phyloP scores from a whole-genome alignment of 2,329 filamentous ascomycete genomes.

The Beauveria bassiana region DNA sequence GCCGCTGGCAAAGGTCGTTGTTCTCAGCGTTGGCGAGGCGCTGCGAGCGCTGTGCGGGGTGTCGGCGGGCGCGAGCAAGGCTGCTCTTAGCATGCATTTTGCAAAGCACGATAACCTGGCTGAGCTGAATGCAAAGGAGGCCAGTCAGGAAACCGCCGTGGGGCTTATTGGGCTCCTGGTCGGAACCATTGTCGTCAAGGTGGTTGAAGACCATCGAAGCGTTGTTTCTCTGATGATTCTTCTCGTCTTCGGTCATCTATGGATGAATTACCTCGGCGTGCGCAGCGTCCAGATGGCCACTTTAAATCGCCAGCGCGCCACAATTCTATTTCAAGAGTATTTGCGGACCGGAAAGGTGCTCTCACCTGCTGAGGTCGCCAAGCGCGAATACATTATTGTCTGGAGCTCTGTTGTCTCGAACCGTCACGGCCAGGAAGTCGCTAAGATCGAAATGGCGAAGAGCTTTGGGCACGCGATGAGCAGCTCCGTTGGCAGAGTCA shows the following conservation, averaged over 20 bases:
- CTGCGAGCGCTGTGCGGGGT: constrained; percentile 71
- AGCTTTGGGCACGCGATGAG: constrained; percentile 33
- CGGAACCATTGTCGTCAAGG: constrained; percentile 73
- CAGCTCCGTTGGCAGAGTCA: constrained; percentile 23
- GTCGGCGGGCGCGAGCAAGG: constrained; percentile 82
- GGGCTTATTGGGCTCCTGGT: constrained; percentile 79
- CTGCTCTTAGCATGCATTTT: constrained; percentile 86
- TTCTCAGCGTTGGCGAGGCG: constrained; percentile 43
- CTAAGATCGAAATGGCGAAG: constrained; percentile 32
- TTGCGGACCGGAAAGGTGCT: constrained; percentile 44
- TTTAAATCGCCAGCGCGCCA: constrained; percentile 80
- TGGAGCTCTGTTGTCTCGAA: constrained; percentile 28
- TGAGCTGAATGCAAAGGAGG: constrained; percentile 91
- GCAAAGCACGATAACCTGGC: constrained; percentile 79
- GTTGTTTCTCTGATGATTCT: constrained; percentile 68
- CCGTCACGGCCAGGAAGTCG: constrained; percentile 18
- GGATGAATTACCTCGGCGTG: constrained; percentile 81
- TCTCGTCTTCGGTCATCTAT: constrained; percentile 69
- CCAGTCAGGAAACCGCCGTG: constrained; percentile 90
- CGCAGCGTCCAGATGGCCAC: constrained; percentile 74
- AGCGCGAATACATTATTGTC: constrained; percentile 55
- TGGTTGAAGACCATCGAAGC: constrained; percentile 59
- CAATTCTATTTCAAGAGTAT: constrained; percentile 61
- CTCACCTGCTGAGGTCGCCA: constrained; percentile 57
- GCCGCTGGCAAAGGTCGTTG: constrained; percentile 37